Percentiles rank a stretch among this genome's conserved stretches.
phyloP scores from a whole-genome alignment of 345 rosid species.

The Salix koriyanagi region DNA sequence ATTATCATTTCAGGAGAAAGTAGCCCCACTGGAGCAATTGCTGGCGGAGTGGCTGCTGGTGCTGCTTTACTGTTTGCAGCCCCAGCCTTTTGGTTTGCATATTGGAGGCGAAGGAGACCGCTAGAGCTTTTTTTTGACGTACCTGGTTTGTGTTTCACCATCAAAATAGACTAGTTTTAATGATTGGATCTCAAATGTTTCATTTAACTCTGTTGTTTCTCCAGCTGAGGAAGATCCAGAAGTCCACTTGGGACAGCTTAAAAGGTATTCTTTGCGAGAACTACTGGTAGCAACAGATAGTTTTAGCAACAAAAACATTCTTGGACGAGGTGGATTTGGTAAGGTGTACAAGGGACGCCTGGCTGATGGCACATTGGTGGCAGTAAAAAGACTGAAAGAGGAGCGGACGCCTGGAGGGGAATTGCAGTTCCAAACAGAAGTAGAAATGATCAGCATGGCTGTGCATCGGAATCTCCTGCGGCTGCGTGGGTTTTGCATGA shows the following conservation, averaged over 20 bases:
- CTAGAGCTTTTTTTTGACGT: conserved; percentile 29
- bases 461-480: conserved; percentile 35
- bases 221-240: conserved; percentile 36
- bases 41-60: conserved; percentile 39
- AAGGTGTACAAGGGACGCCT: conserved; percentile 34
- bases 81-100: conserved; percentile 29
- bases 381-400: conserved; percentile 37
- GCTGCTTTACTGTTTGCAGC: conserved; percentile 35
- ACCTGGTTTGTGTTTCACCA: conserved; percentile 28
- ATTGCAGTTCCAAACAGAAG: conserved; percentile 35
- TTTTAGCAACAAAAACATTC: conserved; percentile 34
- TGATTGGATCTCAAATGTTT: neutral
- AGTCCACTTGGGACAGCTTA: conserved; percentile 31
- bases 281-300: conserved; percentile 32
- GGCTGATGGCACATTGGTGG: conserved; percentile 37
- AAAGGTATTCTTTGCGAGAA: conserved; percentile 33
- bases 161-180: neutral
- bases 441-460: conserved; percentile 38
- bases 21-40: conserved; percentile 30
- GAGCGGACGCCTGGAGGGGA: conserved; percentile 36
- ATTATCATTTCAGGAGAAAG: conserved; percentile 13
- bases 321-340: conserved; percentile 35
- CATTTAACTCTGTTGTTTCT: neutral
- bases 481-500: conserved; percentile 37
- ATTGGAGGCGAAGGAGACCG: conserved; percentile 25